phyloP scores from a whole-genome alignment of 495 filamentous ascomycete species.

The Entonaema liquescens region DNA sequence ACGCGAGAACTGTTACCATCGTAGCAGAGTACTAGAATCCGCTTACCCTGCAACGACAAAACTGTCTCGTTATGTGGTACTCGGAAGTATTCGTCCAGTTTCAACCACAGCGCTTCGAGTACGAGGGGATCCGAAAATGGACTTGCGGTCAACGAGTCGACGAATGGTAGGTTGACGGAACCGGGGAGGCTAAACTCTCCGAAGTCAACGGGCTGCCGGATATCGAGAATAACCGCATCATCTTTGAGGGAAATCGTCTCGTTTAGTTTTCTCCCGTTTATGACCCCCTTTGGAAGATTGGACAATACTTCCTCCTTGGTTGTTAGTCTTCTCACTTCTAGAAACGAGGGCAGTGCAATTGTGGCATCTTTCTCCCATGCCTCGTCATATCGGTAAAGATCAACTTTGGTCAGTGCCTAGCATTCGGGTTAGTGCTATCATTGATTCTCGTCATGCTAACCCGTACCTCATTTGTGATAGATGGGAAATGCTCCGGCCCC shows the following conservation, averaged over 20 bases:
- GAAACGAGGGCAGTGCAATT: constrained; percentile 50
- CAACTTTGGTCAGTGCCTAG: constrained; percentile 58
- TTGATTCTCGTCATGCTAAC: background rate
- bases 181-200: constrained; percentile 55
- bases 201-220: constrained; percentile 54
- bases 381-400: constrained; percentile 64
- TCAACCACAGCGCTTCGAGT: constrained; percentile 56
- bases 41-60: constrained; percentile 42
- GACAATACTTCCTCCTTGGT: constrained; percentile 34
- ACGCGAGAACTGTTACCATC: constrained; percentile 63
- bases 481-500: constrained; percentile 58
- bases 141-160: constrained; percentile 42
- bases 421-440: constrained; percentile 16
- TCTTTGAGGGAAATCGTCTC: constrained; percentile 23
- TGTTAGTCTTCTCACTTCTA: constrained; percentile 40
- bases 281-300: background rate
- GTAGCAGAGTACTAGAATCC: constrained; percentile 61
- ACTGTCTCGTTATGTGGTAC: constrained; percentile 33
- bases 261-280: background rate
- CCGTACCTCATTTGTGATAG: constrained; percentile 65
- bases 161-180: constrained; percentile 57
- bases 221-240: constrained; percentile 49
- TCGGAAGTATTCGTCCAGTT: constrained; percentile 50
- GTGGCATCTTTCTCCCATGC: constrained; percentile 58
- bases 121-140: constrained; percentile 58